Evolutionary conservation across 2,329 filamentous ascomycete species (phyloP), one percentile per base, ranked within the genome.

Genomic region (Torrubiellomyces zombiae): DNA sequence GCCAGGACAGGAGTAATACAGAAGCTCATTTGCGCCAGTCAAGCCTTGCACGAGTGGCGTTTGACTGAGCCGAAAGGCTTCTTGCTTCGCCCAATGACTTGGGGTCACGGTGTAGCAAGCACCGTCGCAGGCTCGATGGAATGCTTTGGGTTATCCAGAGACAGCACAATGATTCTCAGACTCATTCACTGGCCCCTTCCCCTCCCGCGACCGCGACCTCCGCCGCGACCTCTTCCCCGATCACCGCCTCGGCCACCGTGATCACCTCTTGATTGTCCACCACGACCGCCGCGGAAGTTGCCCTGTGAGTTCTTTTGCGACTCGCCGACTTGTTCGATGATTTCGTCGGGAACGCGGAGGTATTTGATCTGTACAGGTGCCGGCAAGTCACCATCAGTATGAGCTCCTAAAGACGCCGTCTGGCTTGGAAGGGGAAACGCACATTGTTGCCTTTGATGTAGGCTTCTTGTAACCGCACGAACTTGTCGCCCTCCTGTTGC

Each of bases 361-460:
- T 93, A 98, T 63, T 98, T 98, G 59, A 98, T 98, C 89, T 94
- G 16, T 13, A 4, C n/a, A n/a, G n/a, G n/a, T n/a, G n/a, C n/a
- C n/a, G n/a, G n/a, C n/a, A n/a, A n/a, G n/a, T n/a, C n/a, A n/a
- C n/a, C n/a, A n/a, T n/a, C n/a, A n/a, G n/a, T n/a, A n/a, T n/a
- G n/a, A n/a, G n/a, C n/a, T n/a, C n/a, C n/a, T n/a, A 37, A 14
- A 18, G 14, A 18, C 10, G 16, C 16, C 9, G n/a, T 16, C n/a
- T 10, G 12, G 18, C 18, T n/a, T n/a, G n/a, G n/a, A 6, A 16
- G 15, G 6, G 2, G 7, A 9, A 14, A 60, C 77, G 32, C 56
- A 94, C 86, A 48, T 95, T 98, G 56, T 95, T 98, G 32, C 89
- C 89, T 48, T 92, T 78, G 25, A 98, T 80, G 46, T 98, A 98